Base-by-base conservation (phyloP, 2,329 filamentous ascomycete genomes). In the Diaporthe australafricana region DNA sequence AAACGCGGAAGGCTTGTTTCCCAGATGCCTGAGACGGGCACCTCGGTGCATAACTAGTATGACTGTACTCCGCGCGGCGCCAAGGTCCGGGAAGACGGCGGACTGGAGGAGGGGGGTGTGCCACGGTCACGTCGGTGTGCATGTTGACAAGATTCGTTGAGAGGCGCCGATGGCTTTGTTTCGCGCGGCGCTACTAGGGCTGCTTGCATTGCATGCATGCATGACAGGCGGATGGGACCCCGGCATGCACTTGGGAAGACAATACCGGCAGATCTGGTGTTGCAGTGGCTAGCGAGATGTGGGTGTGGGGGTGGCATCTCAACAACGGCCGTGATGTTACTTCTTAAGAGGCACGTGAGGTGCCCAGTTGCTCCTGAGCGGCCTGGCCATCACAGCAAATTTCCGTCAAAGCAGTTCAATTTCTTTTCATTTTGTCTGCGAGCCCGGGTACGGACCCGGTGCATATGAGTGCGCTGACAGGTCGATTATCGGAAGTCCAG, bases 61-160 rank as follows among this genome's bases (percentile, higher is more conserved):
- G 60, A 65, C 60, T 65, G 60, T 65, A 65, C 60, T 50, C 60
- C 30, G 60, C 8, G 60, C 42, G 42, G 60, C 60, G 60, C 60
- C 60, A 63, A 63, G 60, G 60, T 38, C 42, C 60, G 42, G 55
- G 45, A 38, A 22, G 14, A 14, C 60, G 60, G 14, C 60, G 60
- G 60, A 38, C 60, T 65, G 14, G 27, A 17, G 9, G 14, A 3
- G 20, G 12, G 40, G 11, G 8, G 27, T 35, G n/a, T n/a, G n/a
- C n/a, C n/a, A n/a, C n/a, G 20, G 27, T 22, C 40, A 40, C 22
- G n/a, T 65, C 60, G 60, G 60, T n/a, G 45, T 65, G 60, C 60
- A 65, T 65, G 60, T 27, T 38, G 30, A n/a, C 60, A 38, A 65
- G 60, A 65, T 65, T 50, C 45, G 45, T 50, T 50, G 45, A 42